Evolutionary conservation across 441 rosid genomes (phyloP).

Genomic region (Daphne laureola): DNA sequence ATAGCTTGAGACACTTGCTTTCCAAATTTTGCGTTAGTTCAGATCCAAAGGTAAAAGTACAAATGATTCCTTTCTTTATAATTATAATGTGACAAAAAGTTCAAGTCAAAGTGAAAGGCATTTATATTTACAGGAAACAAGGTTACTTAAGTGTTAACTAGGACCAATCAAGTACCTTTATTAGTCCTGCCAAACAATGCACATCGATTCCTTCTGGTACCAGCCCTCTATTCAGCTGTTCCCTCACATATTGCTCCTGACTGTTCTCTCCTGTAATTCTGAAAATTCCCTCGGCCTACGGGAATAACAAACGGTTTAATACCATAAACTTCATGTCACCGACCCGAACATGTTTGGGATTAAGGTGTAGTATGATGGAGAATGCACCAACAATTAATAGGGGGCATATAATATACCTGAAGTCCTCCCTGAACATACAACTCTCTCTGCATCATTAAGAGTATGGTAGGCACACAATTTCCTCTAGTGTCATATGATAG

Average conservation of each 20-base stretch:
- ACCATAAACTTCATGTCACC: background rate
- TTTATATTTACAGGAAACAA: background rate
- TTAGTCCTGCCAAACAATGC: conserved; percentile 75
- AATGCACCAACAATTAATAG: background rate
- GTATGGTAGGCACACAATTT: conserved; percentile 57
- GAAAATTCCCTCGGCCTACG: conserved; percentile 66
- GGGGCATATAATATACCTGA: conserved; percentile 21
- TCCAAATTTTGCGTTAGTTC: no score
- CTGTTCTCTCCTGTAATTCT: conserved; percentile 56
- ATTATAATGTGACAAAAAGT: background rate
- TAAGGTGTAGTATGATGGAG: background rate
- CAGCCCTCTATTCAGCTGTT: conserved; percentile 51
- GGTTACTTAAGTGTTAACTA: background rate
- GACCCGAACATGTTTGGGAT: background rate
- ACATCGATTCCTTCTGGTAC: conserved; percentile 52
- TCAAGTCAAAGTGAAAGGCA: background rate
- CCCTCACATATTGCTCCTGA: conserved; percentile 62
- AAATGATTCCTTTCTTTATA: no score
- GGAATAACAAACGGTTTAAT: background rate
- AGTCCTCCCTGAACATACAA: conserved; percentile 56
- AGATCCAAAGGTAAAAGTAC: no score
- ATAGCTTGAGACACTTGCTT: no score
- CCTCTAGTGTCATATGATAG: conserved; percentile 61
- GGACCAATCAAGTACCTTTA: conserved; percentile 32
- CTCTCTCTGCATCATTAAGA: conserved; percentile 64